Evolutionary conservation across 192 early-diverging fungal species (phyloP).

Genomic region (Umbelopsis vinacea): DNA sequence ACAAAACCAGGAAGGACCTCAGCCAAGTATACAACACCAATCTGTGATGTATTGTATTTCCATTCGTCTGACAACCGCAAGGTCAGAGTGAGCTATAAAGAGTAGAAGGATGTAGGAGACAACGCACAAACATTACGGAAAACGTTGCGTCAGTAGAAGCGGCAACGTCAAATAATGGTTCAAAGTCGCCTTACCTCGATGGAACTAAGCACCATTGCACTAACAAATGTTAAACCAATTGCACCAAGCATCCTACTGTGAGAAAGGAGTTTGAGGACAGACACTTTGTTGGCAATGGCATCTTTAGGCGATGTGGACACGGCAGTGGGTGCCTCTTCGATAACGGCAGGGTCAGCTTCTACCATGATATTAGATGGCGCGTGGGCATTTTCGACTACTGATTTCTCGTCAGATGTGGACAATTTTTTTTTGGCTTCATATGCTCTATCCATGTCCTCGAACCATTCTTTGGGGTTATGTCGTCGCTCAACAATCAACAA

Average conservation of each 20-base stretch:
- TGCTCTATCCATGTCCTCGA: conserved; percentile 32
- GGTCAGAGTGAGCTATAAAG: conserved; percentile 43
- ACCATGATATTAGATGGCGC: not conserved
- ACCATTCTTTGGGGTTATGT: conserved; percentile 39
- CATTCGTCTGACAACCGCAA: conserved; percentile 40
- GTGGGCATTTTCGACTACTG: not conserved
- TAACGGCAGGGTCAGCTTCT: not conserved
- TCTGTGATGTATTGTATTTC: conserved; percentile 40
- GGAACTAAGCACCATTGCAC: conserved; percentile 28
- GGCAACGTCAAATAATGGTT: not conserved
- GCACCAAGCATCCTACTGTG: conserved; percentile 9
- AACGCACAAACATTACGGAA: too few relatives aligned
- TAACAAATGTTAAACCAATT: conserved; percentile 18
- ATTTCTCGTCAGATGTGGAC: conserved; percentile 11
- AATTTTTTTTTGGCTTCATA: not conserved
- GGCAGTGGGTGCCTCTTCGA: not conserved
- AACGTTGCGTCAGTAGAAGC: not conserved
- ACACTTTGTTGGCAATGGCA: not conserved
- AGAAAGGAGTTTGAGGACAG: not conserved
- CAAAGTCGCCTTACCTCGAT: conserved; percentile 29
- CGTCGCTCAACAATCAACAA: conserved; percentile 45
- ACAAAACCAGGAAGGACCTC: conserved; percentile 42
- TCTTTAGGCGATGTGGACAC: not conserved
- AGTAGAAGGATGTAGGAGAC: too few relatives aligned
- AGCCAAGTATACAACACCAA: conserved; percentile 44